Evolutionary conservation across 2,329 filamentous ascomycete genomes (phyloP), one percentile per base, ranked within the genome.

Genomic region (Aspergillus costaricaensis): DNA sequence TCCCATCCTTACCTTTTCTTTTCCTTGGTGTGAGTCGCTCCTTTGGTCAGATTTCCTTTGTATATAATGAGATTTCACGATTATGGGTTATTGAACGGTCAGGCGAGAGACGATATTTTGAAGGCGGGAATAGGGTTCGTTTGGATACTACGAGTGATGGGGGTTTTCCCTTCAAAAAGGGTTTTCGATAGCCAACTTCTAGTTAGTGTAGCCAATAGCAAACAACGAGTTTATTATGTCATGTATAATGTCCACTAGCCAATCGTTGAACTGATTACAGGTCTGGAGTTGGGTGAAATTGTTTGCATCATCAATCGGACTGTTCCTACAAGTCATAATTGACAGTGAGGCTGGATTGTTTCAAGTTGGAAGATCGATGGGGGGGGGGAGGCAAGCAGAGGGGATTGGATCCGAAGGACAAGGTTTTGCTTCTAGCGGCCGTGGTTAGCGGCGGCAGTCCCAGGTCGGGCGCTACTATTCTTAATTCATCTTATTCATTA

Each of bases 391-490:
- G 21, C 19, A 15, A 43, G 17, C 9, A 21, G n/a, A 19, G 41
- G 23, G 52, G 52, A 55, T 55, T 55, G 52, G 52, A 39, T 44
- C 36, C 32, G 21, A n/a, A n/a, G 15, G n/a, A 30, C 21, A 17
- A 17, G 38, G 38, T 27, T 12, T 10, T 36, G 12, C 32, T 39
- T 43, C 41, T 30, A 55, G 53, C 36, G 36, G 53, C 8, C 32
- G 36, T 43, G 25, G 39, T 55, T 55, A 55, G 53, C 44, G 53
- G 53, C 53, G 53, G 53, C 52, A 55, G 50, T 19, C 50, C 25
- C 47, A 50, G 47, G 14, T 36, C 27, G 47, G 27, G 25, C 21
- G 27, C 27, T 39, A 23, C 30, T 21, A 50, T 27, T 50, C 21
- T 50, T 49, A 19, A 15, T 27, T 15, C 14, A 30, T 30, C 27